Evolutionary conservation across 192 early-diverging fungal species (phyloP), one percentile per base, ranked within the genome.

Genomic region (Backusella liffmaniae): DNA sequence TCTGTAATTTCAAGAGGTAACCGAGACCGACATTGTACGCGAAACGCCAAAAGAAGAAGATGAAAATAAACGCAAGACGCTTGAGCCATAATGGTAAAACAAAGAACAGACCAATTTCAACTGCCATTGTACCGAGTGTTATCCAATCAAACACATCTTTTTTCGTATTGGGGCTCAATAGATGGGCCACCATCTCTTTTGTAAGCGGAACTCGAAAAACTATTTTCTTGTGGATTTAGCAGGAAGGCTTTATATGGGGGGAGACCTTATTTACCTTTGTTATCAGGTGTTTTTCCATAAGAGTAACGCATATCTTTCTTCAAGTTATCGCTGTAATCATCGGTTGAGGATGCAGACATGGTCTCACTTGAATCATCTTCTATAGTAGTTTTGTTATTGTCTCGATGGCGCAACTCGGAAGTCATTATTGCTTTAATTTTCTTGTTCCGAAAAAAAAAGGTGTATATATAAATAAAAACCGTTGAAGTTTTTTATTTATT

Each of bases 11-110:
- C 56, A 98, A 84, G 18, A 97, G 80, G 70, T 88, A 86, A 15
- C 97, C 97, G 5, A 98, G 80, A n/a, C 94, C 95, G 5, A 86
- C 85, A 80, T 97, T 96, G 85, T 97, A 97, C 71, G 88, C 88
- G 35, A 89, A 76, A 70, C 97, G 90, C 96, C 96, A 98, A 76
- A 94, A 94, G 8, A 92, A 68, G 82, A 97, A 97, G 16, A 94
- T 77, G 5, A 85, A 78, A 70, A 97, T 62, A 79, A 95, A 94
- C 35, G 94, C 67, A 70, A 75, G 82, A 41, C 86, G 89, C 71
- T 84, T 85, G 76, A 84, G 73, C 3, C 74, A 82, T 66, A 86
- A 67, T 36, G 91, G 87, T 77, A 93, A 77, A 9, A 87, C 70
- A 41, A 96, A 88, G 73, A 93, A 91, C 42, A 94, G 75, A n/a